Evolutionary conservation across 23 red algal genomes (phyloP).

Genomic region (Gracilaria vermiculophylla): DNA sequence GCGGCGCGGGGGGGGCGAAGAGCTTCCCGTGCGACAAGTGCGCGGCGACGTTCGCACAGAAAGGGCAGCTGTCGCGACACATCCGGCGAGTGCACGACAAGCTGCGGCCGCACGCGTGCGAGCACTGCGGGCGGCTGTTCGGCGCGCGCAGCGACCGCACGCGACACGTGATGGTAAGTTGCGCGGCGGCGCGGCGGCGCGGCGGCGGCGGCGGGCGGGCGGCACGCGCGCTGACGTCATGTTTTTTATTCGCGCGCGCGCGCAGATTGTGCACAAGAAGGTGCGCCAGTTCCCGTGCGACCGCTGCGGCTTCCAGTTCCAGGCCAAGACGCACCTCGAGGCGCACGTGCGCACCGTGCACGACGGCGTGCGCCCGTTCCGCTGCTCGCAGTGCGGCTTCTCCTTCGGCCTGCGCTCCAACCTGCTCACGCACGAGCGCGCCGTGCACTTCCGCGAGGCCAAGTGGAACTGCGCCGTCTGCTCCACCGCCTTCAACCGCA

Average conservation of each 20-base stretch:
- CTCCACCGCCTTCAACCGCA: conserved; percentile 67
- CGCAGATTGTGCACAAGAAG: conserved; percentile 74
- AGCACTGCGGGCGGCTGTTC: conserved; percentile 67
- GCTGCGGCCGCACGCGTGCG: conserved; percentile 66
- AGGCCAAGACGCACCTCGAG: conserved; percentile 53
- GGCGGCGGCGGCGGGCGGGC: too few relatives aligned
- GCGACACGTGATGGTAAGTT: conserved; percentile 66
- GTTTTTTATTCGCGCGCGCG: not conserved
- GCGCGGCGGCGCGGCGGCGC: too few relatives aligned
- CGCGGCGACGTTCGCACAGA: conserved; percentile 33
- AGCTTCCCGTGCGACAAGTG: conserved; percentile 65
- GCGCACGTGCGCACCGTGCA: conserved; percentile 68
- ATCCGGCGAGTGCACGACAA: conserved; percentile 69
- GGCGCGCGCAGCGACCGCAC: conserved; percentile 63
- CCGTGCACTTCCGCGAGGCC: conserved; percentile 68
- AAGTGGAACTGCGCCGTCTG: conserved; percentile 67
- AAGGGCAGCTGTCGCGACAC: conserved; percentile 69
- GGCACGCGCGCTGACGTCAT: not conserved
- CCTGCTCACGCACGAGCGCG: conserved; percentile 59
- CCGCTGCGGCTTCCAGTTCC: conserved; percentile 65
- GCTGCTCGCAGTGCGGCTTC: conserved; percentile 58
- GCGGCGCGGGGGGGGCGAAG: not conserved
- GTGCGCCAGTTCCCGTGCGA: conserved; percentile 73
- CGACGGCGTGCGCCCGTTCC: conserved; percentile 50
- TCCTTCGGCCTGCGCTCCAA: conserved; percentile 71